A percentile compares a stretch with the other conserved stretches of the same genome.
Evolutionary conservation across 495 filamentous ascomycete species (phyloP).

Genomic region (Geoglossum glabrum): DNA sequence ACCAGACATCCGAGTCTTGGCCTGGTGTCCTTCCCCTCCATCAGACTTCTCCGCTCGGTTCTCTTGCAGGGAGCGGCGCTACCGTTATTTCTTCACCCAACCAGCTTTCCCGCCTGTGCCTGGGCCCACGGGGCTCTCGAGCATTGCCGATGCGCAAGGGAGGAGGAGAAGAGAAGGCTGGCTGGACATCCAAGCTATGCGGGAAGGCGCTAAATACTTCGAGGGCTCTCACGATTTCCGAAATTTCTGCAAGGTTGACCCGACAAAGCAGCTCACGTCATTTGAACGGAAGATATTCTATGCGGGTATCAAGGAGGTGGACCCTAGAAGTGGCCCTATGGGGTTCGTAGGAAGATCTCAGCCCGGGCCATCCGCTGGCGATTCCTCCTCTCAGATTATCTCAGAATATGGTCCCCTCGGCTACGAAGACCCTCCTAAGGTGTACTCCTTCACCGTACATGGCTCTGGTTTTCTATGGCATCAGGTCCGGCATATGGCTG

Average conservation of each 20-base stretch:
- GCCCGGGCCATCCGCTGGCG: neutral
- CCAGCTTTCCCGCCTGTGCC: slow-evolving; percentile 55
- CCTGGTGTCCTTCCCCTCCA: slow-evolving; percentile 77
- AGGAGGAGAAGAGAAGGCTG: slow-evolving; percentile 23
- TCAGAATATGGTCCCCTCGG: too few relatives aligned
- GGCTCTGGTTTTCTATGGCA: slow-evolving; percentile 97
- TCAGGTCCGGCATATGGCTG: slow-evolving; percentile 83
- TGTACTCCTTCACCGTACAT: slow-evolving; percentile 71
- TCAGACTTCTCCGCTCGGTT: slow-evolving; percentile 77
- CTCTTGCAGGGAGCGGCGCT: slow-evolving; percentile 70
- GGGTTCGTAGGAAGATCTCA: slow-evolving; percentile 13
- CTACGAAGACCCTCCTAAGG: slow-evolving; percentile 26
- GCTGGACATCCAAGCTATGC: slow-evolving; percentile 77
- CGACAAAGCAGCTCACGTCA: slow-evolving; percentile 63
- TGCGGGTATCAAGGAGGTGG: slow-evolving; percentile 50
- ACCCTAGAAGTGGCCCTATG: slow-evolving; percentile 26
- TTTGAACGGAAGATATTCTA: slow-evolving; percentile 60
- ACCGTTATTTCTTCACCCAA: slow-evolving; percentile 94
- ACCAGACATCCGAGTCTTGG: slow-evolving; percentile 69
- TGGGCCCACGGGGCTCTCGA: neutral
- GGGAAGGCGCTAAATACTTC: slow-evolving; percentile 52
- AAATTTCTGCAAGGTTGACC: slow-evolving; percentile 88
- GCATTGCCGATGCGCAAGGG: neutral
- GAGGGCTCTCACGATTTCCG: slow-evolving; percentile 83
- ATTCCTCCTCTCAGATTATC: too few relatives aligned